Evolutionary conservation across 495 filamentous ascomycete species (phyloP), one percentile per base, ranked within the genome.

Genomic region (Apodospora peruviana): DNA sequence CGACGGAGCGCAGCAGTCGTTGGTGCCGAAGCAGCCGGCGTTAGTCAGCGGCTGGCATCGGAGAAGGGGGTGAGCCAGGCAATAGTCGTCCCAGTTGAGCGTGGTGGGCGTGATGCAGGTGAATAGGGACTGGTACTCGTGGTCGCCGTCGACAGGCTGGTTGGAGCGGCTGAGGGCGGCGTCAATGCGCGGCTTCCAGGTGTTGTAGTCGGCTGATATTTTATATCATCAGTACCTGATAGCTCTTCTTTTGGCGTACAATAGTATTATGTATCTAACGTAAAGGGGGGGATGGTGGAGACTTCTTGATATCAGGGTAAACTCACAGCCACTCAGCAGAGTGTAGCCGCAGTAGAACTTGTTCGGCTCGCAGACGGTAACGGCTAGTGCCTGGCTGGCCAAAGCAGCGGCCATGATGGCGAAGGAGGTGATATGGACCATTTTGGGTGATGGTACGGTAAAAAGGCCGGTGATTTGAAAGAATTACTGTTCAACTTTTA

Each of bases 271-370:
- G n/a, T n/a, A n/a, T n/a, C n/a, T n/a, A n/a, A n/a, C n/a, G n/a
- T n/a, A n/a, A n/a, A n/a, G n/a, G n/a, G n/a, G n/a, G n/a, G n/a
- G n/a, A n/a, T n/a, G n/a, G n/a, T n/a, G n/a, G n/a, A n/a, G n/a
- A n/a, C n/a, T n/a, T n/a, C n/a, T n/a, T n/a, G n/a, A n/a, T n/a
- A n/a, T n/a, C n/a, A n/a, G n/a, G n/a, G n/a, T 9, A 5, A 23
- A 37, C 37, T 17, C 41, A 22, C 38, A 16, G 24, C 25, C 29
- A 38, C 21, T 23, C 8, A 50, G 38, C 12, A 42, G 47, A 5
- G 19, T 42, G 36, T 16, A 29, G 11, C 48, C 48, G 48, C 48
- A 51, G 34, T 51, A 51, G 48, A 47, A 38, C 34, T 45, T 27
- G 41, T 20, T 21, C 5, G n/a, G 20, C n/a, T 18, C 41, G 48